Percentiles rank a stretch among this genome's conserved stretches.
These are phyloP conservation scores for Choricystis sp. DNA, from an alignment of 139 green algal genomes.

Conservation along the genomic window DNA sequence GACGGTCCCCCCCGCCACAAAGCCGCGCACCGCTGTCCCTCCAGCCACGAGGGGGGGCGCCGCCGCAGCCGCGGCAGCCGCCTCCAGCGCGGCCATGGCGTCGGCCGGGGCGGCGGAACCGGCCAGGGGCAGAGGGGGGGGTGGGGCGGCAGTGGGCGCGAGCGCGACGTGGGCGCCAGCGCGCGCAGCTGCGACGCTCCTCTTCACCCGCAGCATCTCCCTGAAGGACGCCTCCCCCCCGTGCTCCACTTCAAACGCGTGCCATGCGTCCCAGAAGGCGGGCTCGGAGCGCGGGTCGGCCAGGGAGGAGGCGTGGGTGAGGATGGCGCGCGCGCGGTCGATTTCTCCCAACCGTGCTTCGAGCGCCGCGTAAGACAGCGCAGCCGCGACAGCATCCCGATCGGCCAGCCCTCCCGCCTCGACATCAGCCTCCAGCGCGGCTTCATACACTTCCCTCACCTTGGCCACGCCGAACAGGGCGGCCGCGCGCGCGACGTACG, in stretches of 20 bases:
- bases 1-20: conserved; percentile 64
- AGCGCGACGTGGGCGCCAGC: background rate
- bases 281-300: conserved; percentile 25
- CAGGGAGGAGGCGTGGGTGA: conserved; percentile 58
- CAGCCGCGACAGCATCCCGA: conserved; percentile 58
- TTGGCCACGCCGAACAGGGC: conserved; percentile 93
- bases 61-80: conserved; percentile 7
- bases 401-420: conserved; percentile 46
- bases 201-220: conserved; percentile 97
- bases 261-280: conserved; percentile 87
- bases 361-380: conserved; percentile 60
- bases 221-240: conserved; percentile 94
- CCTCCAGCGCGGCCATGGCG: conserved; percentile 48
- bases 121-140: too few species aligned
- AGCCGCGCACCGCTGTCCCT: conserved; percentile 43
- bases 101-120: conserved; percentile 43
- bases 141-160: too few species aligned
- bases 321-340: conserved; percentile 84
- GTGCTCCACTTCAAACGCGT: conserved; percentile 78
- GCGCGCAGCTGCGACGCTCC: conserved; percentile 63
- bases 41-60: conserved; percentile 11
- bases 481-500: conserved; percentile 71
- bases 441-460: conserved; percentile 86
- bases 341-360: conserved; percentile 86
- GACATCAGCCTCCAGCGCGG: conserved; percentile 59